phyloP scores from a whole-genome alignment of 2,329 filamentous ascomycete genomes.

The Pseudocercospora eumusae region DNA sequence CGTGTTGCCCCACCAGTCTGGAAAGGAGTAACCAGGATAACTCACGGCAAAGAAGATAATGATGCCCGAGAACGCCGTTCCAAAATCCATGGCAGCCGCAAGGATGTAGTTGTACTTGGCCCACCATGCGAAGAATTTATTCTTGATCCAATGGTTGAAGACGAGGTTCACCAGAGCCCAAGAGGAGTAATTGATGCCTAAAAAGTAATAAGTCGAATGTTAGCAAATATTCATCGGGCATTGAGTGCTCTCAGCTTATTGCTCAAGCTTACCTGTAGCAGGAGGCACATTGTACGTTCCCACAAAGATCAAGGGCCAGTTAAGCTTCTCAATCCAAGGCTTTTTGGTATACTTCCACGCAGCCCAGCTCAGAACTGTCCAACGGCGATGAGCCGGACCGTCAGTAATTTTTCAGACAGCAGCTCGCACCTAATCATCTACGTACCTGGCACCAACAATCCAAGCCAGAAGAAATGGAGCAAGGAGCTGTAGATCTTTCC shows the following conservation, averaged over 20 bases:
- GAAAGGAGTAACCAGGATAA: slow-evolving; percentile 42
- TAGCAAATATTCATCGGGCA: neutral
- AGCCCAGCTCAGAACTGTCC: slow-evolving; percentile 47
- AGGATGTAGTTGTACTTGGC: slow-evolving; percentile 44
- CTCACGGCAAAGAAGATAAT: slow-evolving; percentile 44
- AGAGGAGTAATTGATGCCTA: slow-evolving; percentile 79
- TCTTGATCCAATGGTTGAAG: slow-evolving; percentile 47
- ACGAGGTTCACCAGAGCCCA: slow-evolving; percentile 59
- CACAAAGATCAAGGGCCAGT: slow-evolving; percentile 72
- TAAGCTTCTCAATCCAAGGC: slow-evolving; percentile 31
- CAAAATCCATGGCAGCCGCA: slow-evolving; percentile 41
- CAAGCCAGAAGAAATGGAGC: slow-evolving; percentile 57
- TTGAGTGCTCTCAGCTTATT: neutral
- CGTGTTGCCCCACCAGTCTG: slow-evolving; percentile 40
- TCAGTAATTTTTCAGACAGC: too few relatives aligned
- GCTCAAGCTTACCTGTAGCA: slow-evolving; percentile 55
- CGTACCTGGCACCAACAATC: slow-evolving; percentile 47
- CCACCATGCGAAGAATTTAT: slow-evolving; percentile 55
- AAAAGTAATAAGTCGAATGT: neutral
- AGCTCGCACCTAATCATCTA: too few relatives aligned
- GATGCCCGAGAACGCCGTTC: slow-evolving; percentile 42
- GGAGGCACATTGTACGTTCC: slow-evolving; percentile 62
- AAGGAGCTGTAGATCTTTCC: slow-evolving; percentile 52
- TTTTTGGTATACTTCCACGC: slow-evolving; percentile 43
- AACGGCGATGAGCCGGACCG: too few relatives aligned